phyloP scores from a whole-genome alignment of 192 early-diverging fungal genomes.

The Backusella australiensis region DNA sequence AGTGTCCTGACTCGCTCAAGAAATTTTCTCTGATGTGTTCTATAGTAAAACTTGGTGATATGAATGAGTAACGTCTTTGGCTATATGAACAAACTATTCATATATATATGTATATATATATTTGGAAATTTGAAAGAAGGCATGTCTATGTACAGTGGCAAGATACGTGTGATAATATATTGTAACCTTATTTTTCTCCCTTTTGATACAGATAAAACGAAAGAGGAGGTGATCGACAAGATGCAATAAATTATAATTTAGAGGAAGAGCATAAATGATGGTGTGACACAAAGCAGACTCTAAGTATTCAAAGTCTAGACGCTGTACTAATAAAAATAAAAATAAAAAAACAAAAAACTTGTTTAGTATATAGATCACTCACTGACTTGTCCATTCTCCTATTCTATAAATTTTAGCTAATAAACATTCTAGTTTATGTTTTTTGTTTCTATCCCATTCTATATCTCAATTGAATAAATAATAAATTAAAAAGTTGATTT shows the following conservation, averaged over 20 bases:
- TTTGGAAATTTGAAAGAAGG: too few relatives aligned
- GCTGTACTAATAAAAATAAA: background rate
- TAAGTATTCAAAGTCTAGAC: background rate
- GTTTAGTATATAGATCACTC: background rate
- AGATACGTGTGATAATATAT: too few relatives aligned
- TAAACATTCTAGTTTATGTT: background rate
- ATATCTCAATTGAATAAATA: background rate
- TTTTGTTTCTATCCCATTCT: background rate
- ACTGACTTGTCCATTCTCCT: background rate
- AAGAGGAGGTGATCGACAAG: background rate
- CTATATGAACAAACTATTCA: too few relatives aligned
- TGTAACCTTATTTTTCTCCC: too few relatives aligned
- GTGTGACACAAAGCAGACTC: background rate
- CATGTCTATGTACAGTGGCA: too few relatives aligned
- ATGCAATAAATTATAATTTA: background rate
- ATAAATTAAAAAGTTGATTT: background rate
- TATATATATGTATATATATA: too few relatives aligned
- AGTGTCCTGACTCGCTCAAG: too few relatives aligned
- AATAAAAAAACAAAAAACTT: background rate
- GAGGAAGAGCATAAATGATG: background rate
- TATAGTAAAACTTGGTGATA: too few relatives aligned
- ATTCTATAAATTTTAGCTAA: background rate
- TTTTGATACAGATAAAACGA: background rate
- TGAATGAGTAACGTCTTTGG: too few relatives aligned
- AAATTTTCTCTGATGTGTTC: too few relatives aligned